Base-by-base conservation (phyloP, 257 asterid genomes). In the Leonotis leonurus region DNA sequence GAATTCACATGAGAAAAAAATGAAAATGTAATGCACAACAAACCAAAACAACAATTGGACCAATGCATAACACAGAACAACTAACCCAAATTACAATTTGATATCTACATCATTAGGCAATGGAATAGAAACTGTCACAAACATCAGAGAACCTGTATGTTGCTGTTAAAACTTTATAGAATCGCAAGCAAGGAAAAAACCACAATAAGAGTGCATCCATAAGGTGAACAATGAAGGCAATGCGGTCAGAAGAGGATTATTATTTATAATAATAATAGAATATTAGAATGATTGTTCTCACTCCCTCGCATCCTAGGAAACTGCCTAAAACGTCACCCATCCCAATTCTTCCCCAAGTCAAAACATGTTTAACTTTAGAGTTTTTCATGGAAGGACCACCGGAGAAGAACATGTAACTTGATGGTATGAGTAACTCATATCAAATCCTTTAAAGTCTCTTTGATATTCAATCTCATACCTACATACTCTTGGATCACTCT, bases 1-100 rank as follows among this genome's bases (percentile, higher is more conserved):
- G 32, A 37, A 54, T 21, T 54, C 70, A 53, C 53, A 48, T 35
- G 44, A 40, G 24, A 54, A 29, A 40, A n/a, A 62, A 39, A 24
- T 24, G 8, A 55, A 11, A 36, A 6, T 18, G 27, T 49, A 24
- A 18, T 27, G 45, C 39, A 65, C 8, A 50, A 14, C 22, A 26
- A 36, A 48, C 27, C 35, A 60, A 36, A 10, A 10, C 13, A 30
- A 36, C 12, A 3, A 32, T 46, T 60, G 20, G 43, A 39, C 10
- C 45, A 56, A 48, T 26, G 51, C 4, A 50, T n/a, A 43, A 40
- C 11, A n/a, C 36, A 44, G 18, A 57, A n/a, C 46, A 56, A 37
- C 30, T 7, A 30, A 52, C 21, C 18, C 64, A 41, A 14, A 8
- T 35, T 25, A 33, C 16, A 3, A 45, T 50, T 64, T 20, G 35